These are phyloP conservation scores for Alternaria hordeiaustralica DNA, from an alignment of 2,329 filamentous ascomycete species.

Conservation along the genomic window DNA sequence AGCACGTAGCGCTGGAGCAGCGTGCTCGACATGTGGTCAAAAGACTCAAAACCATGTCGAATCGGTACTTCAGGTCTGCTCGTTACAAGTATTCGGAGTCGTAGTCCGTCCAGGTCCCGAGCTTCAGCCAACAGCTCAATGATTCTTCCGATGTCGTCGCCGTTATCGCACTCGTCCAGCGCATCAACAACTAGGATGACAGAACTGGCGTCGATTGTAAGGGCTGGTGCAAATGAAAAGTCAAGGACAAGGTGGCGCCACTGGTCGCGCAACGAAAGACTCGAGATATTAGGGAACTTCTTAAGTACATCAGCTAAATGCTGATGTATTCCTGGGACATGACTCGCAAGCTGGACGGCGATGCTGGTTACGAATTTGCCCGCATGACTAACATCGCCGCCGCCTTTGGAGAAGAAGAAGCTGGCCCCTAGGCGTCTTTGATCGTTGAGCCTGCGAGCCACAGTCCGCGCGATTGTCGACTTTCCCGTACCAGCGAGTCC, in stretches of 20 bases:
- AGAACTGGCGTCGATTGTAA: too few species aligned
- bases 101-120: not conserved
- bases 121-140: conserved; percentile 16
- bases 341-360: conserved; percentile 14
- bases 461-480: conserved; percentile 36
- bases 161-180: conserved; percentile 41
- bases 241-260: too few species aligned
- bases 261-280: too few species aligned
- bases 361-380: conserved; percentile 21
- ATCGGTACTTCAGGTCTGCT: conserved; percentile 26
- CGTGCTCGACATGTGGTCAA: not conserved
- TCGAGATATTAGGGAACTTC: not conserved
- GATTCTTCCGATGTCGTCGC: conserved; percentile 16
- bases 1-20: conserved; percentile 19
- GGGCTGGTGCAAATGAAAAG: too few species aligned
- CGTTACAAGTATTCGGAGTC: conserved; percentile 24
- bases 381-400: conserved; percentile 17
- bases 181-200: conserved; percentile 31
- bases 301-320: conserved; percentile 14
- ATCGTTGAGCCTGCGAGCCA: conserved; percentile 24
- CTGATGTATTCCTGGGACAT: not conserved
- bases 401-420: conserved; percentile 28
- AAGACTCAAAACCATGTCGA: conserved; percentile 11
- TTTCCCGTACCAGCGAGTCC: conserved; percentile 44
- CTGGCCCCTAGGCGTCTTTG: conserved; percentile 15